Conservation (phyloP, 1,139 yeast genomes). For the Taphrina confusa region DNA sequence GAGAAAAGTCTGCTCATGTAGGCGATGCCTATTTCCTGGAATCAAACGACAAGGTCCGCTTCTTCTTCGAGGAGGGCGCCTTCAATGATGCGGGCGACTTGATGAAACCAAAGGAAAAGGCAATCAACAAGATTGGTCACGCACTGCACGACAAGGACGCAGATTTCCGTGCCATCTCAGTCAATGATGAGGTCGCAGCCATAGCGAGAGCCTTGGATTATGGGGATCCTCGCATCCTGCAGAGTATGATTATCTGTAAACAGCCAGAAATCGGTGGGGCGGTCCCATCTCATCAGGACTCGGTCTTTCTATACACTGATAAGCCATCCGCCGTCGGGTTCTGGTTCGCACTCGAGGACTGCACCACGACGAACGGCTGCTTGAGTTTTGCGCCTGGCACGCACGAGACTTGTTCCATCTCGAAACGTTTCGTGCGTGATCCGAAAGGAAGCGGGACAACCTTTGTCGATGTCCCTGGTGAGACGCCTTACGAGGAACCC, state of each 20-base stretch:
- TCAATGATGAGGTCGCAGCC: slow-evolving; percentile 54
- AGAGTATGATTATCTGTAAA: slow-evolving; percentile 77
- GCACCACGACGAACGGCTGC: slow-evolving; percentile 69
- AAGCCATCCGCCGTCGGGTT: slow-evolving; percentile 76
- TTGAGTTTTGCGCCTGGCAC: slow-evolving; percentile 73
- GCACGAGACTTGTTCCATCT: slow-evolving; percentile 60
- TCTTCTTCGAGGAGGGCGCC: slow-evolving; percentile 73
- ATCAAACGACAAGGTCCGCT: slow-evolving; percentile 68
- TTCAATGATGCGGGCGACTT: slow-evolving; percentile 58
- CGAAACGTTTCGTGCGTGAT: slow-evolving; percentile 61
- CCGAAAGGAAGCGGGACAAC: slow-evolving; percentile 57
- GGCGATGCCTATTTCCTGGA: slow-evolving; percentile 73
- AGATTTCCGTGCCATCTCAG: slow-evolving; percentile 55
- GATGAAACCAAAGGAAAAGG: slow-evolving; percentile 55
- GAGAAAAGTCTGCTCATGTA: slow-evolving; percentile 55
- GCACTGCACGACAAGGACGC: slow-evolving; percentile 64
- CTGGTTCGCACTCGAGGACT: slow-evolving; percentile 81
- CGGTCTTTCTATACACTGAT: slow-evolving; percentile 67
- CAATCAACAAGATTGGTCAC: slow-evolving; percentile 79
- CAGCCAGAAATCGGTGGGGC: slow-evolving; percentile 74
- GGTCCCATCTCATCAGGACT: slow-evolving; percentile 80
- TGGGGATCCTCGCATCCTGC: slow-evolving; percentile 69
- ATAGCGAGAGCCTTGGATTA: slow-evolving; percentile 59
- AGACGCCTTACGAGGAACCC: slow-evolving; percentile 1
- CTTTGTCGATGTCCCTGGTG: slow-evolving; percentile 43